Evolutionary conservation across 2,329 filamentous ascomycete genomes (phyloP), one percentile per base, ranked within the genome.

Genomic region (Arthrocladium fulminans): DNA sequence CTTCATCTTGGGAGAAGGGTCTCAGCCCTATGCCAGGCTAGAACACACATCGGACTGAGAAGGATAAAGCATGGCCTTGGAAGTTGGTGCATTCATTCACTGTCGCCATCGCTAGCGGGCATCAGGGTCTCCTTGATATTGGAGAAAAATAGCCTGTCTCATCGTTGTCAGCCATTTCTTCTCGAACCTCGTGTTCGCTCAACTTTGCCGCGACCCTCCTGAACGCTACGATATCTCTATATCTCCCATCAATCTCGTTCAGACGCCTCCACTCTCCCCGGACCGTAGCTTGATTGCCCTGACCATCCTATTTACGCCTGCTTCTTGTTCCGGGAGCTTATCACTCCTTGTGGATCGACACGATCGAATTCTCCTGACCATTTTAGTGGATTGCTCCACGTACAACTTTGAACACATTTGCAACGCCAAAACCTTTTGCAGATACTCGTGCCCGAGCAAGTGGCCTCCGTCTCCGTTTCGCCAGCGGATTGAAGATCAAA

Each of bases 101-200:
- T 19, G 41, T 23, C 8, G 13, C 12, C 9, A n/a, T 12, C 19
- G n/a, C 41, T n/a, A 24, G 27, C 34, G 27, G 12, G 23, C 10
- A 39, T 25, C 6, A n/a, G 44, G 44, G 44, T 39, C 32, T 39
- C 25, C 19, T 5, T 46, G 17, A 39, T 38, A 39, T 39, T 47
- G 44, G 22, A 47, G 44, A 10, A 15, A n/a, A 6, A 27, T 27
- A 13, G 8, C 32, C 34, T 39, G 6, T 39, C n/a, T 37, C 10
- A 13, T 39, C 35, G 12, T n/a, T n/a, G 13, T 40, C 15, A 17
- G 15, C 20, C 41, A 32, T 19, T 24, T 15, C 24, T 39, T 19
- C 10, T 19, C 27, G 5, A n/a, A 45, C 9, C 27, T 45, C 27
- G 42, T 45, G 19, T 45, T 35, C 25, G n/a, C 7, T 23, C 42